Conservation (phyloP, 129 eudicot genomes). For the Artemisia annua region DNA sequence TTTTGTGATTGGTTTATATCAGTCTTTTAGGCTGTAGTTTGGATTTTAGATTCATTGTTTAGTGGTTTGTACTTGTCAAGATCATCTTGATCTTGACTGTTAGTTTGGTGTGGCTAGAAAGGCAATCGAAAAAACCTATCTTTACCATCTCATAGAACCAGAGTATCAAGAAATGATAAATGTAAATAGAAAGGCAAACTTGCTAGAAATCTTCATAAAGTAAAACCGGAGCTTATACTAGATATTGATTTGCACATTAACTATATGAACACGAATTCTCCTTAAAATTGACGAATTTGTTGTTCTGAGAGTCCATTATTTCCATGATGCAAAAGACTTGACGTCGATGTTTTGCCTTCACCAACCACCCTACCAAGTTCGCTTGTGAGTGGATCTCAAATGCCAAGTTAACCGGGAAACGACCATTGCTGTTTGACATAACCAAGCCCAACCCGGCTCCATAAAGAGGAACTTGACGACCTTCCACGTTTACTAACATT, state of each 20-base stretch:
- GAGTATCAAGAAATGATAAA: no score
- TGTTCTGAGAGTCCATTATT: slow-evolving; percentile 13
- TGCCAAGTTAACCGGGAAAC: slow-evolving; percentile 55
- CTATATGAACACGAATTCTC: slow-evolving; percentile 41
- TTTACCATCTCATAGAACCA: no score
- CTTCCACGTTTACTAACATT: slow-evolving; percentile 43
- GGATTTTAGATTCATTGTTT: no score
- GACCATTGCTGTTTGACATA: slow-evolving; percentile 23
- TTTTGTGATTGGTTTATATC: no score
- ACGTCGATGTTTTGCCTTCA: no score
- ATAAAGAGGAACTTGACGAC: slow-evolving; percentile 59
- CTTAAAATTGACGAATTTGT: slow-evolving; percentile 25
- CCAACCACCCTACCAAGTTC: slow-evolving; percentile 55
- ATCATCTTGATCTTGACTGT: no score
- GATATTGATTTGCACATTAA: slow-evolving; percentile 10
- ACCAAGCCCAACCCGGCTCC: slow-evolving; percentile 62
- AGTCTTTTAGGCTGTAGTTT: no score
- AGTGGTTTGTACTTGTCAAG: no score
- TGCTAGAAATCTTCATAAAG: slow-evolving; percentile 16
- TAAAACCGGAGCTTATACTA: not conserved
- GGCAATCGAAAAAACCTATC: no score
- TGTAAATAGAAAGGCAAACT: slow-evolving; percentile 6
- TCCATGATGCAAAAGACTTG: no score
- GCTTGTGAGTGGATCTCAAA: slow-evolving; percentile 48
- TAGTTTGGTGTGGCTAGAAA: no score